Evolutionary conservation across 192 early-diverging fungal genomes (phyloP), one percentile per base, ranked within the genome.

Genomic region (Linnemannia elongata): DNA sequence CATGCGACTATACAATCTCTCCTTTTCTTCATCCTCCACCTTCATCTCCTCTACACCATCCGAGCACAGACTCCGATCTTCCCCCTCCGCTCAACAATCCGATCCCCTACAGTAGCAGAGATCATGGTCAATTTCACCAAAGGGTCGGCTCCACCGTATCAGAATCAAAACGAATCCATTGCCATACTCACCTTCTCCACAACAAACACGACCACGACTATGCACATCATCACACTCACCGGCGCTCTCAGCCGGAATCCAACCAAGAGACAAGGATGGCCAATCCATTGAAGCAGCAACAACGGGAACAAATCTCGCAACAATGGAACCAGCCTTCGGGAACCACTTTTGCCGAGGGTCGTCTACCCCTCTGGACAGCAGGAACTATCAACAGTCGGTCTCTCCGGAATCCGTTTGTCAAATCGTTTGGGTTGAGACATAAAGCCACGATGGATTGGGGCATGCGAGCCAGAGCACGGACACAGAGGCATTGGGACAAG

Each of bases 361-460:
- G 60, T 42, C 60, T 17, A 20, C 41, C 57, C 18, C 42, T 63
- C 20, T 52, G 44, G 74, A 55, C 33, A 66, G 12, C 30, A 66
- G 60, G 60, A 0, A 17, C 60, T 13, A 47, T 69, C n/a, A 41
- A 22, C 39, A n/a, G 41, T 13, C 36, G 39, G 3, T 35, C 38
- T 20, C 20, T 38, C 6, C 70, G 70, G 3, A 24, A 22, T 20
- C 77, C 38, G 4, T 57, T 79, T 45, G 55, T 78, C 60, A 79
- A 76, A 30, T 35, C 83, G 15, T 49, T 80, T 17, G 74, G 83
- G 6, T n/a, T 85, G 36, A 17, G 77, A 22, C 83, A 85, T 45
- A 85, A 80, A 33, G 74, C 78, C 0, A 85, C 78, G 6, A 79
- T 85, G 69, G 69, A 80, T 54, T 85, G 78, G 83, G 74, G 74